Evolutionary conservation across 2,329 filamentous ascomycete species (phyloP), one percentile per base, ranked within the genome.

Genomic region (Xenoacremonium recifei): DNA sequence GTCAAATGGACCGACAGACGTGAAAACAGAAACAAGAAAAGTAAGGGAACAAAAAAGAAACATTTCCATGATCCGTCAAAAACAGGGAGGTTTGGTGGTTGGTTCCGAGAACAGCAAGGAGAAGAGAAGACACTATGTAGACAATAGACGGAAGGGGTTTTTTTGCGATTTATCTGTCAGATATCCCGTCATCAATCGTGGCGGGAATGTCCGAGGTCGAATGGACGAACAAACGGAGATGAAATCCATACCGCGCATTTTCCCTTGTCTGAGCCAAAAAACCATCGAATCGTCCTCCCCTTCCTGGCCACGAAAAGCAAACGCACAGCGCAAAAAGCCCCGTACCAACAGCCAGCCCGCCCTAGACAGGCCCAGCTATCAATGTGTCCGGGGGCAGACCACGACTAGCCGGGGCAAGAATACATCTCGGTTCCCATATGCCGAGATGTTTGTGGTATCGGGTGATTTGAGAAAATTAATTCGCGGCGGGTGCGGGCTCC

Each of bases 401-500:
- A 44, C n/a, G 44, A 54, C 49, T 53, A 56, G 49, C 54, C 47
- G 47, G 53, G 55, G 57, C 55, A 55, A 53, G 47, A 56, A 53
- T 41, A 58, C 62, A 58, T 61, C 60, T 65, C 64, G 61, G 60
- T 58, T 58, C 57, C 59, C 51, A 46, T 51, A 52, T 53, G 57
- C 63, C 63, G 60, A 67, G 59, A 65, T 56, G 62, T 58, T 55
- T 55, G 58, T 65, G 62, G 61, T 65, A 65, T 68, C 64, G 54
- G 56, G 51, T 49, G 50, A 56, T 52, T 50, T 62, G 55, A 52
- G 47, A 45, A 50, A 59, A 71, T 73, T 81, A 80, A 54, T 77
- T 80, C 54, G 77, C 73, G 50, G 69, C 62, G 50, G 68, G 59
- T 37, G 67, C 65, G 47, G 68, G 57, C 62, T 70, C 68, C 52